Evolutionary conservation across 257 asterid species (phyloP).

Genomic region (Paraleonurus japonicus): DNA sequence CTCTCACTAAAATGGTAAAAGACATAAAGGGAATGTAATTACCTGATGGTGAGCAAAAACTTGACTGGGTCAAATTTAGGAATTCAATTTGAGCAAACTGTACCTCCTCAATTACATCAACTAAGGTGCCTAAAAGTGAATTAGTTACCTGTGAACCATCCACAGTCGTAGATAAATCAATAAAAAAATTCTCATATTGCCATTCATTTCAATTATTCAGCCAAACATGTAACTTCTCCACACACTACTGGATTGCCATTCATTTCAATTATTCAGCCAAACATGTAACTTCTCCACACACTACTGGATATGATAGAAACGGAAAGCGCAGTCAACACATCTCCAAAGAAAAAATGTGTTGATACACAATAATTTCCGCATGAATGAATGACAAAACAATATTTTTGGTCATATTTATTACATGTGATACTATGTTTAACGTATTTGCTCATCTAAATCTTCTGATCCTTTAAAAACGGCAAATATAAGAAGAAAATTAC

Average conservation of each 20-base stretch:
- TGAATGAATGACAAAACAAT: no score
- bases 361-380: neutral
- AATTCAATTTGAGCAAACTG: conserved; percentile 60
- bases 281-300: neutral
- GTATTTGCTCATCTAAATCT: neutral
- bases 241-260: conserved; percentile 2
- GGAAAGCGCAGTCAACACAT: neutral
- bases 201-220: neutral
- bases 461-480: neutral
- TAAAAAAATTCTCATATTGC: no score
- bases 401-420: no score
- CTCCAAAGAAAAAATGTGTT: neutral
- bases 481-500: neutral
- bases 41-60: conserved; percentile 61
- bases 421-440: neutral
- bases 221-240: no score
- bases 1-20: conserved; percentile 7
- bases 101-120: conserved; percentile 78
- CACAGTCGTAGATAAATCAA: no score
- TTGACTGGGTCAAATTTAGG: conserved; percentile 46
- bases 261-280: neutral
- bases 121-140: conserved; percentile 67
- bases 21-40: conserved; percentile 21
- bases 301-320: neutral
- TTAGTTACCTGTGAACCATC: conserved; percentile 59